These are phyloP conservation scores for Chytriomyces confervae DNA, from an alignment of 192 early-diverging fungal species.

Conservation along the genomic window DNA sequence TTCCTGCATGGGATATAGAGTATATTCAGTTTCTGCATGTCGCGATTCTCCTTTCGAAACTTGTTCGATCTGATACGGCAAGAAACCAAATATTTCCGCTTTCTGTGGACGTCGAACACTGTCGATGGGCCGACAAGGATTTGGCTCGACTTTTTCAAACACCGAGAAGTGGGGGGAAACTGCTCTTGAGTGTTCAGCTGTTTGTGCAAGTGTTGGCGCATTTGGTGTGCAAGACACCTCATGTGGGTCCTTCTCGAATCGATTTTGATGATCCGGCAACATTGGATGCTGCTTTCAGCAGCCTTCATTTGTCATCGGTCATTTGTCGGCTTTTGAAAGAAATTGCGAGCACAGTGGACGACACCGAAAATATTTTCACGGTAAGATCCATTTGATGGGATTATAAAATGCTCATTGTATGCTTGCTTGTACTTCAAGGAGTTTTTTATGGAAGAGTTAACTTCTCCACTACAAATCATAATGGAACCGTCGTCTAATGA, in stretches of 20 bases:
- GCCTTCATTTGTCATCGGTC: slow-evolving; percentile 45
- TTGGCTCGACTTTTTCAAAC: slow-evolving; percentile 17
- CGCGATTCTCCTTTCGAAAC: slow-evolving; percentile 45
- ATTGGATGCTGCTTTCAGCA: slow-evolving; percentile 1
- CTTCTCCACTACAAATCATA: too few relatives aligned
- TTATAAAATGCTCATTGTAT: not conserved
- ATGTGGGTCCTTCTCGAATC: slow-evolving; percentile 10
- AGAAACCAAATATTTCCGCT: slow-evolving; percentile 4
- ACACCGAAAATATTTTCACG: slow-evolving; percentile 40
- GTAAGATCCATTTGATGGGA: slow-evolving; percentile 11
- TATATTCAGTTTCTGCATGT: slow-evolving; percentile 55
- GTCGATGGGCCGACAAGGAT: slow-evolving; percentile 5
- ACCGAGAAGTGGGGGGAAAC: not conserved
- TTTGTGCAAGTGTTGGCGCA: not conserved
- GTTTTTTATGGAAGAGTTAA: too few relatives aligned
- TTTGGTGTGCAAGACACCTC: slow-evolving; percentile 21
- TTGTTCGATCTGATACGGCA: slow-evolving; percentile 41
- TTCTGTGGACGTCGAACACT: not conserved
- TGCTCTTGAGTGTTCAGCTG: slow-evolving; percentile 23
- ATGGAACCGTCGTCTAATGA: not conserved
- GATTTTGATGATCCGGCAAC: slow-evolving; percentile 13
- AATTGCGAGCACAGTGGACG: slow-evolving; percentile 26
- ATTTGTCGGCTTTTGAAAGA: slow-evolving; percentile 36
- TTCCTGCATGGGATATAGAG: slow-evolving; percentile 43
- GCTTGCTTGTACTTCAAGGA: too few relatives aligned